phyloP scores from a whole-genome alignment of 1,284 basidiomycete species.

The Rhodotorula sp. region DNA sequence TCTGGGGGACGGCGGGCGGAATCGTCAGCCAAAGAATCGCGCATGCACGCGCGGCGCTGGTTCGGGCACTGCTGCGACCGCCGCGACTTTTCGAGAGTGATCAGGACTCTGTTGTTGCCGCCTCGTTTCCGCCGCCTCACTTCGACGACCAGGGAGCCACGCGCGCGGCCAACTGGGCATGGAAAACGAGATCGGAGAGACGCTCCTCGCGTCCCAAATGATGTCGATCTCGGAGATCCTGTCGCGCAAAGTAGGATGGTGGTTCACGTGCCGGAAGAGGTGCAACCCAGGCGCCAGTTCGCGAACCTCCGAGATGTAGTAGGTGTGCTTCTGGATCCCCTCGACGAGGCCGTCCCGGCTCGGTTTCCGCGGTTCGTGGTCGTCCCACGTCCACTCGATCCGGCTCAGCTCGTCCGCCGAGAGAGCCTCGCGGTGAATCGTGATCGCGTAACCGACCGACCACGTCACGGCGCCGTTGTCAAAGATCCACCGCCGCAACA shows the following conservation, averaged over 20 bases:
- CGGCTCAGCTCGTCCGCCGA: slow-evolving; percentile 7
- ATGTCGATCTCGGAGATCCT: slow-evolving; percentile 17
- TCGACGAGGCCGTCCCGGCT: slow-evolving; percentile 2
- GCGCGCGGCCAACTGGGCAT: not conserved
- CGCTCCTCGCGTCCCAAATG: slow-evolving; percentile 14
- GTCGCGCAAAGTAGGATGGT: not conserved
- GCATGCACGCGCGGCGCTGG: too few relatives aligned
- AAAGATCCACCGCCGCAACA: slow-evolving; percentile 39
- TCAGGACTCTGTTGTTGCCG: too few relatives aligned
- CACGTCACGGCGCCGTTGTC: slow-evolving; percentile 25
- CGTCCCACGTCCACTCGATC: slow-evolving; percentile 30
- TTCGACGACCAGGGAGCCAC: not conserved
- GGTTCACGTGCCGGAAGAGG: slow-evolving; percentile 25
- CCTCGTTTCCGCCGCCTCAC: too few relatives aligned
- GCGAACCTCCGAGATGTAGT: slow-evolving; percentile 26
- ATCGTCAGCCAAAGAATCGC: too few relatives aligned
- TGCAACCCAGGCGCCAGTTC: slow-evolving; percentile 1
- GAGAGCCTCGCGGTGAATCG: slow-evolving; percentile 14
- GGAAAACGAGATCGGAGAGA: not conserved
- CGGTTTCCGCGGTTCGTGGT: slow-evolving; percentile 6
- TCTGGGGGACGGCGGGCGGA: too few relatives aligned
- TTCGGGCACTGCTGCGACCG: too few relatives aligned
- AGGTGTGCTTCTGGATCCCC: slow-evolving; percentile 25
- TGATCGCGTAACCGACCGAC: slow-evolving; percentile 27
- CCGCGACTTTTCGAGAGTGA: too few relatives aligned